Evolutionary conservation across 2,329 filamentous ascomycete genomes (phyloP).

Genomic region (Phialocephala sp.): DNA sequence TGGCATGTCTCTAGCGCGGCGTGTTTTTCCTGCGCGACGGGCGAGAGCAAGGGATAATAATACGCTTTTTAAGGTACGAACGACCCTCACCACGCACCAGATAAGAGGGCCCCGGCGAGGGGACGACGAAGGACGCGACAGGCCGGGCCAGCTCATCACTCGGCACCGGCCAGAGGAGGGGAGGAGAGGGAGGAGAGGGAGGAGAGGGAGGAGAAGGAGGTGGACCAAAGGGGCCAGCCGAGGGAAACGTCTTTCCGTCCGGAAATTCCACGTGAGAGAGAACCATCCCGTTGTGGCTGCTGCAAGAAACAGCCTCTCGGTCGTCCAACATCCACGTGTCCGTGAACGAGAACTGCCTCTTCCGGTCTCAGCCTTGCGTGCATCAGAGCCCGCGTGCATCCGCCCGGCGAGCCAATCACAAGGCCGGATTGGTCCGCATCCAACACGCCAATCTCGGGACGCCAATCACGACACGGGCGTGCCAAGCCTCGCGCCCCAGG

Average conservation of each 20-base stretch:
- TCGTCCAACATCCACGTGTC: background rate
- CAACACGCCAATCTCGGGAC: background rate
- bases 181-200: background rate
- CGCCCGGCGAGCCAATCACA: background rate
- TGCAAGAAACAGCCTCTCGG: background rate
- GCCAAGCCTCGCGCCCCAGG: background rate
- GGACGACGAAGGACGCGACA: background rate
- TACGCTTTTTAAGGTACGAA: conserved; percentile 10
- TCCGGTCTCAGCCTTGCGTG: background rate
- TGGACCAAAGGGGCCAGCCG: background rate
- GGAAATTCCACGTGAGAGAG: background rate
- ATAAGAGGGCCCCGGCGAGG: background rate
- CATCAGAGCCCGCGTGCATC: background rate
- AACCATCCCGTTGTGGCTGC: conserved; percentile 2
- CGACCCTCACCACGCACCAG: too few species aligned
- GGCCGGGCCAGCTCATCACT: background rate
- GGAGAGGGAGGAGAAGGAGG: background rate
- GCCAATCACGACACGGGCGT: background rate
- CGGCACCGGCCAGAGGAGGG: background rate
- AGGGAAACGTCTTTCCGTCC: background rate
- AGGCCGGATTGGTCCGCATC: background rate
- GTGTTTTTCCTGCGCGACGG: conserved; percentile 12
- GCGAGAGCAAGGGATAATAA: conserved; percentile 13
- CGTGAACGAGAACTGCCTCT: background rate
- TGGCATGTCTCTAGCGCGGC: background rate